A percentile compares a stretch with the other conserved stretches of the same genome.
Conservation (phyloP, 805 yeast species). For the Candida verbasci region DNA sequence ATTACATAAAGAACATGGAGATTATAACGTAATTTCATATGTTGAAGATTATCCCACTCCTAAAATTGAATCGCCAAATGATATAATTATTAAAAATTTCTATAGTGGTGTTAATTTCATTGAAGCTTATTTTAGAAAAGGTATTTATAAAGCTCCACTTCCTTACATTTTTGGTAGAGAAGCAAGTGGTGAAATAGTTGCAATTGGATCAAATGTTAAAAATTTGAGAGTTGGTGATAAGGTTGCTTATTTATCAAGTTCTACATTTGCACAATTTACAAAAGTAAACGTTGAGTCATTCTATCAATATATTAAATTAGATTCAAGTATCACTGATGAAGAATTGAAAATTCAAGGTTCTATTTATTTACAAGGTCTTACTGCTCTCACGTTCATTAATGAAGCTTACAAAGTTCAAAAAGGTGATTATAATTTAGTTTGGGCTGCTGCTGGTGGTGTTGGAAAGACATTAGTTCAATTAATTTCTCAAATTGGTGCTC, state of each 20-base stretch:
- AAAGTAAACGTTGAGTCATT: slow-evolving; percentile 28
- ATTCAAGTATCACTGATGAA: slow-evolving; percentile 44
- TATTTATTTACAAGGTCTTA: slow-evolving; percentile 64
- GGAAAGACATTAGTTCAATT: slow-evolving; percentile 72
- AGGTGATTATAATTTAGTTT: slow-evolving; percentile 70
- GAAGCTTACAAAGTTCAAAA: slow-evolving; percentile 64
- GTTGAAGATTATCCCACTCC: slow-evolving; percentile 55
- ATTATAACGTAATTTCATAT: slow-evolving; percentile 55
- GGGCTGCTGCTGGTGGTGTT: slow-evolving; percentile 97
- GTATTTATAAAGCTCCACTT: slow-evolving; percentile 56
- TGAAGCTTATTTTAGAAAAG: slow-evolving; percentile 78
- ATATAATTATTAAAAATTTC: slow-evolving; percentile 66
- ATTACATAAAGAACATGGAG: slow-evolving; percentile 52
- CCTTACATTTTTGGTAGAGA: slow-evolving; percentile 74
- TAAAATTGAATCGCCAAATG: slow-evolving; percentile 41
- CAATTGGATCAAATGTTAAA: slow-evolving; percentile 55
- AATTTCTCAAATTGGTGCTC: slow-evolving; percentile 61
- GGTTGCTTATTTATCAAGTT: slow-evolving; percentile 51
- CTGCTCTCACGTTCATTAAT: slow-evolving; percentile 66
- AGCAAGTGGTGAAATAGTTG: slow-evolving; percentile 66
- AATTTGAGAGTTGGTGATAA: slow-evolving; percentile 63
- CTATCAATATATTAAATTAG: slow-evolving; percentile 39
- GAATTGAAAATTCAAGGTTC: slow-evolving; percentile 56
- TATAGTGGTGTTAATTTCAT: slow-evolving; percentile 81
- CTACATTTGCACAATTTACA: slow-evolving; percentile 72